Percentiles rank a stretch among this genome's conserved stretches.
phyloP scores from a whole-genome alignment of 352 stramenopile genomes.

The Blastocystis sp. region DNA sequence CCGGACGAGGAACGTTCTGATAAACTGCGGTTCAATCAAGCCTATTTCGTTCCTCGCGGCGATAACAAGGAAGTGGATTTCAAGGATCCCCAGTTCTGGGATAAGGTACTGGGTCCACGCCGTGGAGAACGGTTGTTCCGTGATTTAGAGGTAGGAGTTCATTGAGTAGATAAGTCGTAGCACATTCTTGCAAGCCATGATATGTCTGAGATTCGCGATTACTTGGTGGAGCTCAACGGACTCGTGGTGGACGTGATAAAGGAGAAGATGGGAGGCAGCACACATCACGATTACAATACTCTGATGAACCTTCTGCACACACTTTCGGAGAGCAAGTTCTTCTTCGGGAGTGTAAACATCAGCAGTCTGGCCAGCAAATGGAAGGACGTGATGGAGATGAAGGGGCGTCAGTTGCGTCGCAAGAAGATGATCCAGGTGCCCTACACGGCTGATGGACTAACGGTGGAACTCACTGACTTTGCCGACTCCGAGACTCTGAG shows the following conservation, averaged over 20 bases:
- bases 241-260: constrained; percentile 75
- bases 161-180: constrained; percentile 65
- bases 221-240: constrained; percentile 74
- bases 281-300: constrained; percentile 30
- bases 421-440: constrained; percentile 5
- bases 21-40: constrained; percentile 68
- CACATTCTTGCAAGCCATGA: constrained; percentile 67
- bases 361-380: constrained; percentile 4
- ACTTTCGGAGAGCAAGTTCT: constrained; percentile 30
- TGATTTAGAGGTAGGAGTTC: constrained; percentile 77
- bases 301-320: constrained; percentile 44
- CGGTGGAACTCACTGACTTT: constrained; percentile 38
- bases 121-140: constrained; percentile 78
- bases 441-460: constrained; percentile 21
- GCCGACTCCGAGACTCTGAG: neutral
- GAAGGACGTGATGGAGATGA: constrained; percentile 58
- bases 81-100: constrained; percentile 97
- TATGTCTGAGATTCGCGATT: constrained; percentile 76
- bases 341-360: constrained; percentile 15
- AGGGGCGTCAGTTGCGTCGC: constrained; percentile 32
- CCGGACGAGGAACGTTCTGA: constrained; percentile 77
- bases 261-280: constrained; percentile 73
- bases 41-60: constrained; percentile 64
- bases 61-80: constrained; percentile 86
- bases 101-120: constrained; percentile 83